Conservation (phyloP, 1,139 yeast genomes). For the Kodamaea derodonti region DNA sequence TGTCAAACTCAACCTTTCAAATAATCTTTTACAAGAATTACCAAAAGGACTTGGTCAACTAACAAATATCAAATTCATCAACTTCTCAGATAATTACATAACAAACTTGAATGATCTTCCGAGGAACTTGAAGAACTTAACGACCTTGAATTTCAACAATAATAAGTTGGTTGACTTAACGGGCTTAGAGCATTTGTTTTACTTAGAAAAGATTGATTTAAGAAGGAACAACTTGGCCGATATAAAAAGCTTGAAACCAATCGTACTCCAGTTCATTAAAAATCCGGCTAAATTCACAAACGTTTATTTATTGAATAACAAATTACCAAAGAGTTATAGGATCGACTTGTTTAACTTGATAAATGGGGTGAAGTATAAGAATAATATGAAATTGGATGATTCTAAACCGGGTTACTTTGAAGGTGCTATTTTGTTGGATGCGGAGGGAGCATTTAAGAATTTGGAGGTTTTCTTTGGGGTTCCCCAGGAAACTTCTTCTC, state of each 20-base stretch:
- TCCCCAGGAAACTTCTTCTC: constrained; percentile 2
- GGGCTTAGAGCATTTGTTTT: constrained; percentile 45
- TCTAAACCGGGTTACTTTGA: constrained; percentile 65
- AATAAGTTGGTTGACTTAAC: constrained; percentile 44
- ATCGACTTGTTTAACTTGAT: constrained; percentile 51
- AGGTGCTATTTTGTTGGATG: constrained; percentile 49
- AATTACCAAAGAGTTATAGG: constrained; percentile 46
- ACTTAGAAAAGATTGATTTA: constrained; percentile 54
- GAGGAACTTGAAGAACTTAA: constrained; percentile 33
- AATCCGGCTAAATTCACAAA: constrained; percentile 26
- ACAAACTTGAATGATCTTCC: constrained; percentile 40
- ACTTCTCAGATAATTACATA: constrained; percentile 54
- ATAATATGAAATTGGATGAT: constrained; percentile 53
- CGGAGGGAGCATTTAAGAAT: constrained; percentile 42
- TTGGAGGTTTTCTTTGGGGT: constrained; percentile 34
- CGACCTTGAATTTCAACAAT: constrained; percentile 53
- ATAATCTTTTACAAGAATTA: constrained; percentile 45
- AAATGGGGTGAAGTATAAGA: constrained; percentile 51
- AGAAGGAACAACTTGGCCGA: constrained; percentile 47
- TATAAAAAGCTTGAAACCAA: constrained; percentile 30
- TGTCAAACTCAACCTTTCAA: constrained; percentile 56
- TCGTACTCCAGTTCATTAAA: constrained; percentile 34
- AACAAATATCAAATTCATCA: constrained; percentile 48
- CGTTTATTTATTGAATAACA: constrained; percentile 42
- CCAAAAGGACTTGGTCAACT: constrained; percentile 54